These are phyloP conservation scores for Psilocybe azurescens DNA, from an alignment of 768 basidiomycete genomes.

Conservation along the genomic window DNA sequence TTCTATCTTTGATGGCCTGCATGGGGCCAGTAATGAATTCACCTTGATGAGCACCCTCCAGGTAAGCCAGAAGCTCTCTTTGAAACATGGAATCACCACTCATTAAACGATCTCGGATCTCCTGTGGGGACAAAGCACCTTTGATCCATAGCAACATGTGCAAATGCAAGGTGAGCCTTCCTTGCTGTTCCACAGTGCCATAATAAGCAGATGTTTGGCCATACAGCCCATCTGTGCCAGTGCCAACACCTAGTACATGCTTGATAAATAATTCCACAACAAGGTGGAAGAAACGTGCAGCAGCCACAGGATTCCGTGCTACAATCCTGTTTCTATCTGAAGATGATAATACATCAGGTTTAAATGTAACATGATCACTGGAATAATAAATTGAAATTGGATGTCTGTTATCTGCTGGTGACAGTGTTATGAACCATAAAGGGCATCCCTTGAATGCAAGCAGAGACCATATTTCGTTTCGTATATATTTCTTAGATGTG, in stretches of 20 bases:
- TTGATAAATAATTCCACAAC: constrained; percentile 33
- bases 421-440: constrained; percentile 33
- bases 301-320: constrained; percentile 22
- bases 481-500: constrained; percentile 30
- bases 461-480: constrained; percentile 36
- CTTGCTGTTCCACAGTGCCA: constrained; percentile 43
- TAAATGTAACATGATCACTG: constrained; percentile 16
- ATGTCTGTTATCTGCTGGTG: constrained; percentile 30
- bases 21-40: constrained; percentile 26
- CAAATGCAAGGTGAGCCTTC: constrained; percentile 35
- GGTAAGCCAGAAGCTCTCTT: constrained; percentile 30
- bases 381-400: constrained; percentile 31
- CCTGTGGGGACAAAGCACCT: constrained; percentile 29
- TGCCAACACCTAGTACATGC: constrained; percentile 29
- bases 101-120: constrained; percentile 32
- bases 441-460: constrained; percentile 28
- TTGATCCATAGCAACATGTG: constrained; percentile 38
- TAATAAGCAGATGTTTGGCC: constrained; percentile 37
- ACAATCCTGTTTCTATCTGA: constrained; percentile 12
- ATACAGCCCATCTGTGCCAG: constrained; percentile 25
- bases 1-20: neutral
- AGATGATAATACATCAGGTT: constrained; percentile 5
- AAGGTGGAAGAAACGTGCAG: constrained; percentile 34
- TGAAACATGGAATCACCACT: constrained; percentile 30
- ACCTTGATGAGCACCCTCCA: constrained; percentile 33